Base-by-base conservation (phyloP, 2,329 filamentous ascomycete genomes). In the Dryadomyces quercivorus region DNA sequence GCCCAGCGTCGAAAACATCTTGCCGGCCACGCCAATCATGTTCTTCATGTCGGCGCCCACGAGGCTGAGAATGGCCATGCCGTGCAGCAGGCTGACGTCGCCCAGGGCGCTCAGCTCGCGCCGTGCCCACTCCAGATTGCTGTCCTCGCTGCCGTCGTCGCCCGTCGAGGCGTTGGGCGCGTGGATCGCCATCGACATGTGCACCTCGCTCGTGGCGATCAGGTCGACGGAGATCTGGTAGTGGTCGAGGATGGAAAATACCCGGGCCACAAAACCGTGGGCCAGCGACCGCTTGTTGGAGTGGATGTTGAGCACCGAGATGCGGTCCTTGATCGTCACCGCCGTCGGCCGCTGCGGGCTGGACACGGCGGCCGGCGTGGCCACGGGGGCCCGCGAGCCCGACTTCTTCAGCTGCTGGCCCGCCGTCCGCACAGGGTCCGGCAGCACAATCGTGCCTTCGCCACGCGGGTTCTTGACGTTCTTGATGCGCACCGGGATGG, bases 11-110 rank as follows among this genome's bases (percentile, higher is more conserved):
- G 86, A 88, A 70, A 98, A 97, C 87, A 98, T 97, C 62, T 81
- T 84, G 31, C 93, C 93, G 8, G 88, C 88, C 59, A 98, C 89
- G 58, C 93, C 93, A 55, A 88, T 77, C 90, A 97, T 96, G 69
- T 95, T 93, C 75, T 95, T 95, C 84, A 98, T 88, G 70, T 97
- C 89, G 57, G 88, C 88, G 50, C 93, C 93, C 0, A 98, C 92
- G 52, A 98, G 73, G 64, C 89, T 95, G 58, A 98, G 77, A 65
- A 98, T 98, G 9, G 92, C 90, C 91, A 98, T 96, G 64, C 90
- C 82, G 2, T 85, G 81, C 36, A 96, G 80, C 43, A 97, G 83
- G 65, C 93, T 94, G 54, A 98, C 91, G 45, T 93, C 87, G 10
- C 93, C 93, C 63, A 88, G 91, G 58, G 86, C 81, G 57, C 81